Conservation (phyloP, 305 asterid genomes). For the Fraxinus nigra region DNA sequence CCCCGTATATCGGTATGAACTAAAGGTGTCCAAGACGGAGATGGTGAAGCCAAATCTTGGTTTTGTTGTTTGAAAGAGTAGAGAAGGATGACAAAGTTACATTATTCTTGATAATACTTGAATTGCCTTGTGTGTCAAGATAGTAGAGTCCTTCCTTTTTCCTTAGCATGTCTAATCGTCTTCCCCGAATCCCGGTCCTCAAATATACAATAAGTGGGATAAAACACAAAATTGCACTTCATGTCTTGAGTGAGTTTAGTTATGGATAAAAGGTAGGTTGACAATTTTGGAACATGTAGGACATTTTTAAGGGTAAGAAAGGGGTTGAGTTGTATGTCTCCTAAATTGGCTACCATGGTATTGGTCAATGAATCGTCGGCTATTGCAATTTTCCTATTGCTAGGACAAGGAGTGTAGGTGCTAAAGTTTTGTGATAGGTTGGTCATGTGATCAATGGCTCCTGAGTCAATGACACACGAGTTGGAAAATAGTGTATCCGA, state of each 20-base stretch:
- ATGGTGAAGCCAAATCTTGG: neutral
- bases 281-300: neutral
- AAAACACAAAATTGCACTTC: neutral
- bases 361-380: neutral
- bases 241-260: neutral
- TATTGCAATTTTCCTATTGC: neutral
- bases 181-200: neutral
- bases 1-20: neutral
- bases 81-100: neutral
- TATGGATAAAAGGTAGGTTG: neutral
- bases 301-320: neutral
- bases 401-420: neutral
- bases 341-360: neutral
- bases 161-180: slow-evolving; percentile 13
- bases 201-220: neutral
- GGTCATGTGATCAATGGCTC: slow-evolving; percentile 1
- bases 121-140: neutral
- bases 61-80: neutral
- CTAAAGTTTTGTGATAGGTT: neutral
- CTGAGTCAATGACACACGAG: slow-evolving; percentile 4
- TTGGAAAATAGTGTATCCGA: neutral
- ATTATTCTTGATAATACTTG: neutral
- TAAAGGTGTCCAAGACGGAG: neutral
- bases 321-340: neutral
- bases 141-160: neutral